Percentiles rank a stretch among this genome's conserved stretches.
Evolutionary conservation across 1,284 basidiomycete genomes (phyloP).

Genomic region (Garcileccinum viscosum): DNA sequence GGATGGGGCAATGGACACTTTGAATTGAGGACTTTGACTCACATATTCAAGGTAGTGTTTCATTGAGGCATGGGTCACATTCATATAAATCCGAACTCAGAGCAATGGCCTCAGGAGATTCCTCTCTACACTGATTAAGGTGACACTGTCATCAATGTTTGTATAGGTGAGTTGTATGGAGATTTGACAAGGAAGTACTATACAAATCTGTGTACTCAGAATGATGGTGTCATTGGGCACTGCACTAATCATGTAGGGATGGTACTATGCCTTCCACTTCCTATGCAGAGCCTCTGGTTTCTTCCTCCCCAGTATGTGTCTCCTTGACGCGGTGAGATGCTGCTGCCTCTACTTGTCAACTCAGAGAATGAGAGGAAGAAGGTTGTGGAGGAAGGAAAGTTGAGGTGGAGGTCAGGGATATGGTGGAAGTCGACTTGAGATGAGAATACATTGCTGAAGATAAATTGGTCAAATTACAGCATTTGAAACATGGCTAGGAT

Average conservation of each 20-base stretch:
- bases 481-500: too few species aligned
- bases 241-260: constrained; percentile 77
- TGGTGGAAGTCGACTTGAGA: too few species aligned
- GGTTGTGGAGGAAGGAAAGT: too few species aligned
- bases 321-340: not conserved
- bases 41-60: constrained; percentile 83
- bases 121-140: constrained; percentile 79
- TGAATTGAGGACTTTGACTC: constrained; percentile 80
- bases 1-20: constrained; percentile 56
- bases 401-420: too few species aligned
- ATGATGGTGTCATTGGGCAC: constrained; percentile 87
- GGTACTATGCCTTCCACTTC: constrained; percentile 77
- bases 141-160: constrained; percentile 81
- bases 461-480: too few species aligned
- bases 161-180: constrained; percentile 58
- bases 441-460: too few species aligned
- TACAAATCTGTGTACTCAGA: constrained; percentile 46
- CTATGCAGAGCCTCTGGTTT: constrained; percentile 83
- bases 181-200: not conserved
- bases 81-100: constrained; percentile 41
- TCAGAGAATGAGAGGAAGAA: too few species aligned
- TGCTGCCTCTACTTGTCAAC: too few species aligned
- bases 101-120: constrained; percentile 79
- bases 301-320: constrained; percentile 68
- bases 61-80: constrained; percentile 51